Evolutionary conservation across 306 rosid species (phyloP).

Genomic region (Boehmeria nivea): DNA sequence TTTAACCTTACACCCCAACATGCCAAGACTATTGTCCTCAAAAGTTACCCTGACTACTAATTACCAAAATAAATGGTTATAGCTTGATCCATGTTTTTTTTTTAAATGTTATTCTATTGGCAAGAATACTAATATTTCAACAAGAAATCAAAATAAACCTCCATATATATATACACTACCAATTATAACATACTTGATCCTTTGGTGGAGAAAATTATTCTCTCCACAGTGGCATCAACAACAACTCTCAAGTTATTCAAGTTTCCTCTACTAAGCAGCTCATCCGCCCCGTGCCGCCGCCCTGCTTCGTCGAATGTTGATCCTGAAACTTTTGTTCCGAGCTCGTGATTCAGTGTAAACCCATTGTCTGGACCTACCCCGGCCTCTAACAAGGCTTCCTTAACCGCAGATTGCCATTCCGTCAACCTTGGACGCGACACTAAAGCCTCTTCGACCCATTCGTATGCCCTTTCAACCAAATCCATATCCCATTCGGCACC

Average conservation of each 20-base stretch:
- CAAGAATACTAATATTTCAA: too few relatives aligned
- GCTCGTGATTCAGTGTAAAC: background rate
- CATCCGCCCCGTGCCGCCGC: background rate
- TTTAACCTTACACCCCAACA: too few relatives aligned
- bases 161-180: too few relatives aligned
- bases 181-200: background rate
- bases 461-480: conserved; percentile 13
- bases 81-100: too few relatives aligned
- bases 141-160: too few relatives aligned
- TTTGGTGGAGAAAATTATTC: background rate
- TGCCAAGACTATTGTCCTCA: too few relatives aligned
- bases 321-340: conserved; percentile 10
- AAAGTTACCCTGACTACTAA: too few relatives aligned
- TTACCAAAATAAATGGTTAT: too few relatives aligned
- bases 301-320: conserved; percentile 18
- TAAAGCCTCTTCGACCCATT: conserved; percentile 21
- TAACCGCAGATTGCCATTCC: conserved; percentile 5
- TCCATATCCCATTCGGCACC: conserved; percentile 21
- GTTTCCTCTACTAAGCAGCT: conserved; percentile 2
- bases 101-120: too few relatives aligned
- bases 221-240: background rate
- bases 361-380: conserved; percentile 22
- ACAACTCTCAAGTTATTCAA: background rate
- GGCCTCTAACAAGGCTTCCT: conserved; percentile 13
- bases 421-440: background rate